Conservation (phyloP, 1,284 basidiomycete species). For the Leccinum fuscescens region DNA sequence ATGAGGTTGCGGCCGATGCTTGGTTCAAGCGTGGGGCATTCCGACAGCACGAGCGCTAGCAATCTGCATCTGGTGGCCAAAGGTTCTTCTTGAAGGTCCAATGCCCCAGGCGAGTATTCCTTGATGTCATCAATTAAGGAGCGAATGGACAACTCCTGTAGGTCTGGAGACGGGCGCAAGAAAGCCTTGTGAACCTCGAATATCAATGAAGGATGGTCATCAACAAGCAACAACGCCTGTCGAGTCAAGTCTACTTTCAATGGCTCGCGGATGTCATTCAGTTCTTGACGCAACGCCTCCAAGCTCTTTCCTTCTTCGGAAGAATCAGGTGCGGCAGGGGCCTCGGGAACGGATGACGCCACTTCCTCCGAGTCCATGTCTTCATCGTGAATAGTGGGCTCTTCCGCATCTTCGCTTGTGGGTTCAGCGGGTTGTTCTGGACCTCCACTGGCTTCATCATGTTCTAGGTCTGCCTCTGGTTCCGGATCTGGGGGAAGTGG, state of each 20-base stretch:
- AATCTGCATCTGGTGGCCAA: slow-evolving; percentile 70
- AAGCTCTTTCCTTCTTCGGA: slow-evolving; percentile 45
- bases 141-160: slow-evolving; percentile 61
- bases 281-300: slow-evolving; percentile 62
- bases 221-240: slow-evolving; percentile 77
- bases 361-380: slow-evolving; percentile 31
- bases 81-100: slow-evolving; percentile 68
- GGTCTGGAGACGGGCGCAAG: slow-evolving; percentile 57
- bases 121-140: slow-evolving; percentile 74
- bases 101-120: slow-evolving; percentile 60
- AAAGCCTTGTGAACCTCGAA: slow-evolving; percentile 88
- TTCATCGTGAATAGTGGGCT: slow-evolving; percentile 27
- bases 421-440: slow-evolving; percentile 30
- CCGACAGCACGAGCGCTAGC: slow-evolving; percentile 48
- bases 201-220: slow-evolving; percentile 83
- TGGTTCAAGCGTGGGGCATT: too few species aligned
- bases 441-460: slow-evolving; percentile 34
- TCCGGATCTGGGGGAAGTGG: slow-evolving; percentile 57
- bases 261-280: slow-evolving; percentile 68
- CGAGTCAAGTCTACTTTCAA: slow-evolving; percentile 65
- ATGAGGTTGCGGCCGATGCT: too few species aligned
- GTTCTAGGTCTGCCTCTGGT: slow-evolving; percentile 54
- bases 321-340: slow-evolving; percentile 6
- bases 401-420: slow-evolving; percentile 26
- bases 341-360: slow-evolving; percentile 18